phyloP scores from a whole-genome alignment of 345 rosid species.

The Carallia brachiata region DNA sequence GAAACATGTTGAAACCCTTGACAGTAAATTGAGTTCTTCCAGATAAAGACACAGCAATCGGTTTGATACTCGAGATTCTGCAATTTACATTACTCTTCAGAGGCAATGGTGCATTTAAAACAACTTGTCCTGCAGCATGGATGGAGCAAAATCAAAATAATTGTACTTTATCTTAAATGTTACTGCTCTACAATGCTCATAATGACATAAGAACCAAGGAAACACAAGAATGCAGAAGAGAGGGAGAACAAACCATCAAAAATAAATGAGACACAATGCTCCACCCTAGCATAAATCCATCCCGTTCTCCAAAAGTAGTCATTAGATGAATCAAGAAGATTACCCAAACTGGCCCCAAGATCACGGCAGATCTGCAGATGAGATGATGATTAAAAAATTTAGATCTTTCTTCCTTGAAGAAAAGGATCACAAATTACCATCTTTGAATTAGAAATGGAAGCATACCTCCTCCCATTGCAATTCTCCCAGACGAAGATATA shows the following conservation, averaged over 20 bases:
- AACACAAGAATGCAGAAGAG: background rate
- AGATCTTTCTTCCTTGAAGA: conserved; percentile 2
- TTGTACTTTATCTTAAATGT: conserved; percentile 1
- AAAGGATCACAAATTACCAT: background rate
- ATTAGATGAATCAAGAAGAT: conserved; percentile 61
- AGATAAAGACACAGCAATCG: conserved; percentile 68
- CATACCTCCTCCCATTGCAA: conserved; percentile 92
- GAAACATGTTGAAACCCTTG: conserved; percentile 70
- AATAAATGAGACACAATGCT: conserved; percentile 71
- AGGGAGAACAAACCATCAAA: conserved; percentile 53
- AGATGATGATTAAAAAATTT: conserved; percentile 4
- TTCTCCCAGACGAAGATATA: conserved; percentile 77
- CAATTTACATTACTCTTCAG: conserved; percentile 48
- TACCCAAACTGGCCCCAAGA: conserved; percentile 68
- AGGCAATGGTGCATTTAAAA: conserved; percentile 66
- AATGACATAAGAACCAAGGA: background rate
- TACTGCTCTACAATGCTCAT: background rate
- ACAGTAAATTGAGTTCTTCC: conserved; percentile 59
- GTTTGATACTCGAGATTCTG: conserved; percentile 63
- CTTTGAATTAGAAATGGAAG: conserved; percentile 15
- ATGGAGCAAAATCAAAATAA: conserved; percentile 15
- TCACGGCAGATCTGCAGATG: conserved; percentile 58
- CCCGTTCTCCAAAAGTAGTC: conserved; percentile 84
- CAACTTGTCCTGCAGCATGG: conserved; percentile 54
- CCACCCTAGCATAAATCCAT: conserved; percentile 76